phyloP scores from a whole-genome alignment of 345 rosid species.

The Nephelium lappaceum region DNA sequence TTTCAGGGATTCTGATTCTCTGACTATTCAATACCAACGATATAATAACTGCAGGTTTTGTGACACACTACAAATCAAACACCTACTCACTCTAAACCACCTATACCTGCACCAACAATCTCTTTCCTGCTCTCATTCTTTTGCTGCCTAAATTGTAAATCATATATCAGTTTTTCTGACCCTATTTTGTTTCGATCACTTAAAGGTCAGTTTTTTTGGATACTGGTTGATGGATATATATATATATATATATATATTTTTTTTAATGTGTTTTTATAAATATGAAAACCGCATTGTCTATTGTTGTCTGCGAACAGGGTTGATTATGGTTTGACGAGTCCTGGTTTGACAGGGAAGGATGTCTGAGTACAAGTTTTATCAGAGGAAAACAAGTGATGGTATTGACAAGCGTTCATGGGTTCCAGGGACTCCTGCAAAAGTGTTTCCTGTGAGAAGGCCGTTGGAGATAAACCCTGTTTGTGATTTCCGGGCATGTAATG shows the following conservation, averaged over 20 bases:
- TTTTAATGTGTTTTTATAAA: background rate
- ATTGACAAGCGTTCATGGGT: constrained; percentile 13
- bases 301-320: background rate
- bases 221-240: background rate
- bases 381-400: background rate
- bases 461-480: background rate
- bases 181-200: background rate
- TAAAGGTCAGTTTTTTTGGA: background rate
- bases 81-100: background rate
- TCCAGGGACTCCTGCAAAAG: constrained; percentile 26
- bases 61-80: background rate
- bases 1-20: background rate
- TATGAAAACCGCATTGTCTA: background rate
- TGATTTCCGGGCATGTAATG: background rate
- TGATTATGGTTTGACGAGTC: background rate
- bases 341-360: background rate
- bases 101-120: background rate
- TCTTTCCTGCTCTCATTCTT: background rate
- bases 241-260: too few relatives aligned
- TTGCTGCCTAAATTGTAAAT: too few relatives aligned
- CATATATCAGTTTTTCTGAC: background rate
- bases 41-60: background rate
- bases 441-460: background rate
- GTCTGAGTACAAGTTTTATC: background rate
- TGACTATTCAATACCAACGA: background rate